These are phyloP conservation scores for Cladosporium austrohemisphaericum DNA, from an alignment of 2,329 filamentous ascomycete species.

Conservation along the genomic window DNA sequence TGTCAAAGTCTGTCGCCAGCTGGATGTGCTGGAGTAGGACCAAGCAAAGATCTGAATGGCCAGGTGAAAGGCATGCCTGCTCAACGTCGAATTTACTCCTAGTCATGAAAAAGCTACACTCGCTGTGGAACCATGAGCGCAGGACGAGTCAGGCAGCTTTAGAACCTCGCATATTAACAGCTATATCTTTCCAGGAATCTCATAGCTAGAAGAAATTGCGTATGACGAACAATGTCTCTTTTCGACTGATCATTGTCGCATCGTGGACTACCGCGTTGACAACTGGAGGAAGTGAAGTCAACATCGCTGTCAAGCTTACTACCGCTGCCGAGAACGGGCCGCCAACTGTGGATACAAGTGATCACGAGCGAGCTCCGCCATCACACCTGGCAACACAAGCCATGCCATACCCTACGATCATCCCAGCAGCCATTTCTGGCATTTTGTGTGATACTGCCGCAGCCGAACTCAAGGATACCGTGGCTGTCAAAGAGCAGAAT, in stretches of 20 bases:
- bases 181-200: background rate
- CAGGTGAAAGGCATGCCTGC: background rate
- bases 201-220: background rate
- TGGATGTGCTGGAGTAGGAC: background rate
- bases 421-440: background rate
- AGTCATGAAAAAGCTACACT: background rate
- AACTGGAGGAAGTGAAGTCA: background rate
- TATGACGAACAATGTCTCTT: background rate
- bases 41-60: background rate
- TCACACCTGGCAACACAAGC: background rate
- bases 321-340: background rate
- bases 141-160: background rate
- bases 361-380: background rate
- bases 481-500: background rate
- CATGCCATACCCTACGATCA: background rate
- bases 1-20: background rate
- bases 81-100: background rate
- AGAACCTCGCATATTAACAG: background rate
- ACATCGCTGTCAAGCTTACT: background rate
- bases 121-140: background rate
- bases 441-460: background rate
- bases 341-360: background rate
- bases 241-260: background rate
- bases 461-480: background rate
- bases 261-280: background rate